phyloP scores from a whole-genome alignment of 225 moss, liverwort and hornwort genomes.

The Sphagnum tenellum region DNA sequence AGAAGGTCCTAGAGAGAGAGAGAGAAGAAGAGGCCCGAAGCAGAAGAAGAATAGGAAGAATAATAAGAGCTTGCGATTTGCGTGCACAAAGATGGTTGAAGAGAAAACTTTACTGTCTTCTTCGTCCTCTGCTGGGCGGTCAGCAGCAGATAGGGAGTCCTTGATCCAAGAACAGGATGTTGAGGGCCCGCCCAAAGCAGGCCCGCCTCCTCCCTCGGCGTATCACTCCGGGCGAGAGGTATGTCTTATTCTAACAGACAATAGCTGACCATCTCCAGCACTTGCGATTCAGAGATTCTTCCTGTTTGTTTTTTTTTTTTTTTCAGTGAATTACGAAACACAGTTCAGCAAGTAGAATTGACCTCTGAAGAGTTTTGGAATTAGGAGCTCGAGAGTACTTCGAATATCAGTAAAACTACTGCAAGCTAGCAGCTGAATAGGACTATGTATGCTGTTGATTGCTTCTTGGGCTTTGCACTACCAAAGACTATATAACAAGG shows the following conservation, averaged over 20 bases:
- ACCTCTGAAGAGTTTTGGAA: too few relatives aligned
- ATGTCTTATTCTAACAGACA: neutral
- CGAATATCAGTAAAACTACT: too few relatives aligned
- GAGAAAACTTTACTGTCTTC: constrained; percentile 54
- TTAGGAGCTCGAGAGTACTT: too few relatives aligned
- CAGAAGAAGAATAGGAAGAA: neutral
- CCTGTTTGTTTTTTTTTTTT: neutral
- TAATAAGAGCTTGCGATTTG: neutral
- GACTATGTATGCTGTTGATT: too few relatives aligned
- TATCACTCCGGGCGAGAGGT: constrained; percentile 98
- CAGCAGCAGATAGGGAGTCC: constrained; percentile 64
- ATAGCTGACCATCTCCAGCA: too few relatives aligned
- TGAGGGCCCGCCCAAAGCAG: constrained; percentile 86
- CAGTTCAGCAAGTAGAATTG: too few relatives aligned
- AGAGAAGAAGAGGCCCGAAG: neutral
- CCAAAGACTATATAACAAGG: too few relatives aligned
- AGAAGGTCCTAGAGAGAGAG: too few relatives aligned
- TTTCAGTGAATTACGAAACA: too few relatives aligned
- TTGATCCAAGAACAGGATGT: constrained; percentile 87
- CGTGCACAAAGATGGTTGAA: constrained; percentile 50
- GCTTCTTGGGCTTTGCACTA: too few relatives aligned
- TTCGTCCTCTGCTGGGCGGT: constrained; percentile 64
- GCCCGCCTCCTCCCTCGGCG: constrained; percentile 73
- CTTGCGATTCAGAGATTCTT: neutral
- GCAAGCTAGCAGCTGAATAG: too few relatives aligned